Conservation (phyloP, 2,329 filamentous ascomycete genomes). For the Hypoxylon sp. region DNA sequence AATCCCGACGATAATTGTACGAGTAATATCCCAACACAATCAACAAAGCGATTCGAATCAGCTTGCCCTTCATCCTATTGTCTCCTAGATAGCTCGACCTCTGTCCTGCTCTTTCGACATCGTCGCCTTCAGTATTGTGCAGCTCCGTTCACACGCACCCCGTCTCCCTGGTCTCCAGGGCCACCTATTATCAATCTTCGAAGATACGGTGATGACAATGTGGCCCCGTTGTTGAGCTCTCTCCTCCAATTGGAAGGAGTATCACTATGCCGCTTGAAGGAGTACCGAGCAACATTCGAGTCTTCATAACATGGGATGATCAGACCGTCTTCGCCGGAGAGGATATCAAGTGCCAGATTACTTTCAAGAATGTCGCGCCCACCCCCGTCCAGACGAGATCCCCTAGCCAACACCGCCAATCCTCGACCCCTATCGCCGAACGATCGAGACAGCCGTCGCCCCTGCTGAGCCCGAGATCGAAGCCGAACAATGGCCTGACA, state of each 20-base stretch:
- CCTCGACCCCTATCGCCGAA: slow-evolving; percentile 46
- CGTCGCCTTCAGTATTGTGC: slow-evolving; percentile 6
- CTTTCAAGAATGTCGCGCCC: slow-evolving; percentile 84
- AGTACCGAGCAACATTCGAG: slow-evolving; percentile 77
- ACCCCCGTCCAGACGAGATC: slow-evolving; percentile 47
- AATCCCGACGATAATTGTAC: not conserved
- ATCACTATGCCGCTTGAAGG: slow-evolving; percentile 58
- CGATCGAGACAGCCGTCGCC: slow-evolving; percentile 53
- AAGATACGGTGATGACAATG: slow-evolving; percentile 37
- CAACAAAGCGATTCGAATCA: not conserved
- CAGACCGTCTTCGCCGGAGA: slow-evolving; percentile 96
- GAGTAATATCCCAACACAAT: not conserved
- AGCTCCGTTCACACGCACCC: slow-evolving; percentile 4
- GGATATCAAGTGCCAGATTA: slow-evolving; percentile 93
- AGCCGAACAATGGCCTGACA: slow-evolving; percentile 54
- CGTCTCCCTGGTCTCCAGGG: slow-evolving; percentile 5
- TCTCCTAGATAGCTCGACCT: not conserved
- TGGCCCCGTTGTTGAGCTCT: slow-evolving; percentile 40
- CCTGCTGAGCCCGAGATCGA: slow-evolving; percentile 51
- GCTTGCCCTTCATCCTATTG: slow-evolving; percentile 4
- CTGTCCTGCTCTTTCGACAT: slow-evolving; percentile 14
- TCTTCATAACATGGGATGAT: slow-evolving; percentile 94
- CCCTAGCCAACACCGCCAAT: slow-evolving; percentile 40
- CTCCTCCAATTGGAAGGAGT: slow-evolving; percentile 48
- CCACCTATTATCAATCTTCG: slow-evolving; percentile 1